phyloP scores from a whole-genome alignment of 768 basidiomycete genomes.

The Phylloporus sp. region DNA sequence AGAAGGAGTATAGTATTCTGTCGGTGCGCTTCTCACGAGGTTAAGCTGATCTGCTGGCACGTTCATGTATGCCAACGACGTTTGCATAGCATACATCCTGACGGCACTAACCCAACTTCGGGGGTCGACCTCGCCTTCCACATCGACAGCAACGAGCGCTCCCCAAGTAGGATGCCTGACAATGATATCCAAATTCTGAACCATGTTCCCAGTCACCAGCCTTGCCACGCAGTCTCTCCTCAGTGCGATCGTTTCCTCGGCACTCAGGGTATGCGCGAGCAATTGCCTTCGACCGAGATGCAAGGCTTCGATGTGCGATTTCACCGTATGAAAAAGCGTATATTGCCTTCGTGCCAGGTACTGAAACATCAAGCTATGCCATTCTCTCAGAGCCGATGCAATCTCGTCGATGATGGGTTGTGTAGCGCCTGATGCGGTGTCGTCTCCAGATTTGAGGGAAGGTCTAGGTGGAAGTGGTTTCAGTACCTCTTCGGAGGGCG shows the following conservation, averaged over 20 bases:
- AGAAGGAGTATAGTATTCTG: conserved; percentile 40
- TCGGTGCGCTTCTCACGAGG: conserved; percentile 28
- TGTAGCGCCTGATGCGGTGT: conserved; percentile 72
- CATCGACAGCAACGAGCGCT: conserved; percentile 83
- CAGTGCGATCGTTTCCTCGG: conserved; percentile 78
- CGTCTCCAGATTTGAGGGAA: conserved; percentile 91
- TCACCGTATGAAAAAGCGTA: conserved; percentile 78
- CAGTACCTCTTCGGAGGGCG: conserved; percentile 57
- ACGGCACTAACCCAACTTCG: conserved; percentile 86
- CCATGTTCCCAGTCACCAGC: conserved; percentile 85
- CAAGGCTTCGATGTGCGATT: conserved; percentile 84
- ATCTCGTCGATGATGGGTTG: conserved; percentile 98
- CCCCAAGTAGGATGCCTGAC: conserved; percentile 95
- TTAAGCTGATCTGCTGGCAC: conserved; percentile 39
- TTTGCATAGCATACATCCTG: conserved; percentile 89
- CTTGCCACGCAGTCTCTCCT: conserved; percentile 82
- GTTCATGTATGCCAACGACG: conserved; percentile 72
- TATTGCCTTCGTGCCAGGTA: conserved; percentile 90
- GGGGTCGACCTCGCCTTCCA: conserved; percentile 74
- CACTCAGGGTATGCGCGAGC: conserved; percentile 78
- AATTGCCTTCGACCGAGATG: conserved; percentile 91
- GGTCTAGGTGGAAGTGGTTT: conserved; percentile 87
- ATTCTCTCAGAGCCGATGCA: conserved; percentile 92
- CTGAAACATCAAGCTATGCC: conserved; percentile 88
- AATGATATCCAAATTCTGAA: conserved; percentile 90